Evolutionary conservation across 2,329 filamentous ascomycete genomes (phyloP), one percentile per base, ranked within the genome.

Genomic region (Ophiostoma angusticollis): DNA sequence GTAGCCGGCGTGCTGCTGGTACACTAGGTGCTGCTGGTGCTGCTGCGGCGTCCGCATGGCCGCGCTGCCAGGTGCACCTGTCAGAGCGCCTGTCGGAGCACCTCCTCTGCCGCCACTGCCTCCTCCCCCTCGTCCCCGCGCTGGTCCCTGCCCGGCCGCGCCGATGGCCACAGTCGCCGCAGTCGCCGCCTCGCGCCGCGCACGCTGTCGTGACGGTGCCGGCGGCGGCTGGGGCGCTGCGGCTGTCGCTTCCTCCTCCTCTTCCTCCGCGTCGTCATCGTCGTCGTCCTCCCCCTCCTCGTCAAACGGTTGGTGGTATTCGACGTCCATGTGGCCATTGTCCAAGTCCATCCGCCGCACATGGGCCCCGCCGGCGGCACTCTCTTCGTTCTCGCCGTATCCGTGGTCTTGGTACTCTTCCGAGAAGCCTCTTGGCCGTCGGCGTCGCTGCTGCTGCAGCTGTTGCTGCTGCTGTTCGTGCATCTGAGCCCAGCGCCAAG

Each of bases 321-420:
- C 45, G 4, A 45, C 27, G 11, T 45, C 46, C 46, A 48, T 48
- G 14, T 42, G 31, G 4, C 35, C 36, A 35, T 41, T 27, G 17
- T 43, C 41, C 17, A 33, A 40, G 24, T 39, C 41, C 11, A 31
- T 29, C 6, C 37, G 23, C 11, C 36, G 17, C 22, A 24, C 38
- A 13, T 35, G 17, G 16, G 32, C 33, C 8, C 31, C 31, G 17
- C 30, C 30, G 11, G 22, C 31, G 9, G 23, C 29, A 0, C 24
- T 29, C 9, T 27, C 31, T 11, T 33, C 31, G 2, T 22, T 24
- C 13, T 31, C 34, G 6, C 18, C 23, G 6, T 25, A 31, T 3
- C 23, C 34, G 5, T 33, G 29, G 9, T 14, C 25, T 2, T 31
- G 29, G 8, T 7, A 14, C n/a, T 9, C 19, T 2, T 17, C 19